Evolutionary conservation across 768 basidiomycete genomes (phyloP).

Genomic region (Trametes villosa): DNA sequence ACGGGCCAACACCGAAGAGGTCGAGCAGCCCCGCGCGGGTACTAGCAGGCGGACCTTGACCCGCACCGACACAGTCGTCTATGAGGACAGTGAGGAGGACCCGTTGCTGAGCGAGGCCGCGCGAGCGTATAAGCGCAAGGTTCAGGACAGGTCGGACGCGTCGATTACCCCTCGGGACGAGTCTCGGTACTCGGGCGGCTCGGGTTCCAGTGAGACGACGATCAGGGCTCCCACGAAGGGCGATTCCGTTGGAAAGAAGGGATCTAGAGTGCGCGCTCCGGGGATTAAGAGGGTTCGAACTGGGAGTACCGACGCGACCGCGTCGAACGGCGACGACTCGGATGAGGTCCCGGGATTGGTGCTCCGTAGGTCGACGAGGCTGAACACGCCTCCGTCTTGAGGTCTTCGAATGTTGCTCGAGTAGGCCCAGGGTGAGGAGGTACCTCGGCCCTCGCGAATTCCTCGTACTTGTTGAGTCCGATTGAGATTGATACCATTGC

Average conservation of each 20-base stretch:
- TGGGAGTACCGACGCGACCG: neutral
- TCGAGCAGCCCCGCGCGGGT: slow-evolving; percentile 50
- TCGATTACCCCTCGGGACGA: slow-evolving; percentile 14
- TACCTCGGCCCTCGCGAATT: no score
- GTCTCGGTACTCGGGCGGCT: neutral
- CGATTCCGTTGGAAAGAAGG: neutral
- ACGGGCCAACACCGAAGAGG: slow-evolving; percentile 7
- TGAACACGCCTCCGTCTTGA: neutral
- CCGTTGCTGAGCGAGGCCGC: slow-evolving; percentile 13
- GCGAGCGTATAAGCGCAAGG: slow-evolving; percentile 36
- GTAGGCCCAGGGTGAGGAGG: no score
- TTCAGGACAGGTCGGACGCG: slow-evolving; percentile 32
- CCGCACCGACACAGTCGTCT: slow-evolving; percentile 27
- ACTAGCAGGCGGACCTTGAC: neutral
- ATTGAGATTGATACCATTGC: no score
- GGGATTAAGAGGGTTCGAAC: neutral
- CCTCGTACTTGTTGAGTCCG: no score
- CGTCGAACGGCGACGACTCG: neutral
- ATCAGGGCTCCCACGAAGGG: no score
- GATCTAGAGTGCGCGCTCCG: neutral
- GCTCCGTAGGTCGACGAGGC: neutral
- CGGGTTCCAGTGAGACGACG: no score
- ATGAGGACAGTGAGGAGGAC: slow-evolving; percentile 18
- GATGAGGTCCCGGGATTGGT: neutral
- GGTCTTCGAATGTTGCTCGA: no score